These are phyloP conservation scores for Cyclotella baltica DNA, from an alignment of 108 stramenopile genomes.

Conservation along the genomic window DNA sequence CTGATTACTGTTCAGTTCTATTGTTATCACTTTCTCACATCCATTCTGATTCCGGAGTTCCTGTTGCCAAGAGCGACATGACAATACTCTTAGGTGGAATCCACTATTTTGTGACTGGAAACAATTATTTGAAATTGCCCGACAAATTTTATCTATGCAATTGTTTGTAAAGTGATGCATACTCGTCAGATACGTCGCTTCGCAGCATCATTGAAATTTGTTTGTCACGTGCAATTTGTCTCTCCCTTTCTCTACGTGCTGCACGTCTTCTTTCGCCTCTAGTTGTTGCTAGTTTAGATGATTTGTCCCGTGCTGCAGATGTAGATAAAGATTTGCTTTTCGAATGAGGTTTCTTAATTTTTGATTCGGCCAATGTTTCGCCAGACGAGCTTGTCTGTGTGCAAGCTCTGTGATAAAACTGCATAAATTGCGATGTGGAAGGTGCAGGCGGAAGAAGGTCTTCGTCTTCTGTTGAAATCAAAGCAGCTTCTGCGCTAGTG, in stretches of 20 bases:
- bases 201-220: constrained; percentile 3
- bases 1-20: too few species aligned
- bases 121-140: too few species aligned
- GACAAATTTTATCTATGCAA: not conserved
- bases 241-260: constrained; percentile 2
- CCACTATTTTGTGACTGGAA: too few species aligned
- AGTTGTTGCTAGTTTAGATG: not conserved
- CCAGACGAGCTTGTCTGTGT: not conserved
- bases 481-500: not conserved
- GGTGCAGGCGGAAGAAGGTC: not conserved
- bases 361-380: too few species aligned
- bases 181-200: not conserved
- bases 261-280: constrained; percentile 10
- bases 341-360: not conserved
- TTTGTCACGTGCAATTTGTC: not conserved
- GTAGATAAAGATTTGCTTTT: not conserved
- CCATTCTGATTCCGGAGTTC: too few species aligned
- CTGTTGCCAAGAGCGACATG: too few species aligned
- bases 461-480: not conserved
- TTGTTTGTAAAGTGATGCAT: constrained; percentile 1
- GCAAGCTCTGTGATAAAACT: constrained; percentile 12
- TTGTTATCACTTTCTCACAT: too few species aligned
- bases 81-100: too few species aligned
- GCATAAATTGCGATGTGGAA: constrained; percentile 2
- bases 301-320: not conserved